Conservation (phyloP, 1,139 yeast species). For the Suhomyces bribrorum region DNA sequence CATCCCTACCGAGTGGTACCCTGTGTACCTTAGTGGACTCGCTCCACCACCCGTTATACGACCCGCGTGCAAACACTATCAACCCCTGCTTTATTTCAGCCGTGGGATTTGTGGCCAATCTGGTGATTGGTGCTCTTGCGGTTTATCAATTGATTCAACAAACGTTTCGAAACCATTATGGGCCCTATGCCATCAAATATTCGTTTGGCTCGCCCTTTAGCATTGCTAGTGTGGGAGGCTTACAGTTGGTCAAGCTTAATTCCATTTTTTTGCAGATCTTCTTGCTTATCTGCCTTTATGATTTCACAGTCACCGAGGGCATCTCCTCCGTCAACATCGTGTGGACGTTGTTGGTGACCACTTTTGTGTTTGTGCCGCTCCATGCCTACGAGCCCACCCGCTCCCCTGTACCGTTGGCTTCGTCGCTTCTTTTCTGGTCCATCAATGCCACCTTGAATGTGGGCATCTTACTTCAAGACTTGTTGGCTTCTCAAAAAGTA, state of each 20-base stretch:
- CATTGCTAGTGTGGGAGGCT: constrained; percentile 29
- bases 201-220: constrained; percentile 32
- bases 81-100: constrained; percentile 37
- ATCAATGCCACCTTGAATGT: constrained; percentile 21
- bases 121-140: constrained; percentile 16
- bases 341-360: neutral
- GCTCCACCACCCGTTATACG: constrained; percentile 23
- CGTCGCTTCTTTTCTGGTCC: constrained; percentile 44
- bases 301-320: constrained; percentile 11
- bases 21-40: constrained; percentile 6
- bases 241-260: constrained; percentile 26
- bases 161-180: constrained; percentile 25
- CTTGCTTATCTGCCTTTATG: constrained; percentile 18
- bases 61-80: constrained; percentile 27
- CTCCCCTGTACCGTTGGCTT: constrained; percentile 33
- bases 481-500: constrained; percentile 29
- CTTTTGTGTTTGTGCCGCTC: constrained; percentile 32
- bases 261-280: constrained; percentile 26
- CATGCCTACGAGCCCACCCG: constrained; percentile 39
- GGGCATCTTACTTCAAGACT: constrained; percentile 28
- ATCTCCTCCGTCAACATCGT: constrained; percentile 11
- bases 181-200: constrained; percentile 30
- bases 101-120: constrained; percentile 15
- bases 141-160: constrained; percentile 21
- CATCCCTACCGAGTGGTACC: constrained; percentile 7